These are phyloP conservation scores for Apiospora koreana DNA, from an alignment of 2,329 filamentous ascomycete genomes.

Conservation along the genomic window DNA sequence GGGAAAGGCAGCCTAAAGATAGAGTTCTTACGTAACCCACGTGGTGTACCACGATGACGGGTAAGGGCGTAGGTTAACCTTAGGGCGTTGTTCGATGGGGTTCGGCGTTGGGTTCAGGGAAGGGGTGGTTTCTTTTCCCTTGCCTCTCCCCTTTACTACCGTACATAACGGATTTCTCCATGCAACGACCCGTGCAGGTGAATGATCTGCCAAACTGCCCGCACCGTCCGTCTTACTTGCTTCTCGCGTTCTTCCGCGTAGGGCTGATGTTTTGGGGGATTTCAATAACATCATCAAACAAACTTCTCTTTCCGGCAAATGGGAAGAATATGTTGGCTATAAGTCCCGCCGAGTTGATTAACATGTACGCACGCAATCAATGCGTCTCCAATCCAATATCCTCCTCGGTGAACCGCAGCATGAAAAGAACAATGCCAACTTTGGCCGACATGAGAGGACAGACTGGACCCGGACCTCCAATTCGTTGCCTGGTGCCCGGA, in stretches of 20 bases:
- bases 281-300: background rate
- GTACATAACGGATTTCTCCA: background rate
- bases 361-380: background rate
- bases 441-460: background rate
- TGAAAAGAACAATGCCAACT: background rate
- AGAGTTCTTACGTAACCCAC: constrained; percentile 8
- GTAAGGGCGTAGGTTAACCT: background rate
- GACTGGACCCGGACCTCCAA: background rate
- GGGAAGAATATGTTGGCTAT: background rate
- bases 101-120: no score
- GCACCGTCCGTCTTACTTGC: background rate
- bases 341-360: background rate
- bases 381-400: background rate
- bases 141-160: background rate
- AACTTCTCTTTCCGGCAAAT: background rate
- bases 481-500: background rate
- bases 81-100: no score
- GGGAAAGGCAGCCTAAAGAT: background rate
- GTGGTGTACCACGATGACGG: constrained; percentile 2
- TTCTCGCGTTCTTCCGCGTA: background rate
- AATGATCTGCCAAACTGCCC: background rate
- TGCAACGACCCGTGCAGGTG: background rate
- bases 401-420: background rate
- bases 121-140: background rate
- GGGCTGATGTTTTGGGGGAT: background rate